Conservation (phyloP, 2,329 filamentous ascomycete genomes). For the Sordariomycetes sp. region DNA sequence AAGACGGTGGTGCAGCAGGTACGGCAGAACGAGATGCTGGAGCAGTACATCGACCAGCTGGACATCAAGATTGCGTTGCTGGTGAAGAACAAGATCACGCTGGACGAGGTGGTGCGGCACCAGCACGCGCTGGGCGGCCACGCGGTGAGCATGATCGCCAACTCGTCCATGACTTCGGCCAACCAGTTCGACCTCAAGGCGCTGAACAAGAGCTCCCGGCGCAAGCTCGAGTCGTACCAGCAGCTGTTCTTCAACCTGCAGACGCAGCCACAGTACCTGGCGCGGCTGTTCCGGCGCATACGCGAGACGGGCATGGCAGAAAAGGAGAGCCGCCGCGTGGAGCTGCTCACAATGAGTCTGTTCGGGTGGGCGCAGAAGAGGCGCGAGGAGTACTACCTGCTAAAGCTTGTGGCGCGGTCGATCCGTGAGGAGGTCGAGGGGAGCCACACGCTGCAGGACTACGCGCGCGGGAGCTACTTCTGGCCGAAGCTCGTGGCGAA, state of each 20-base stretch:
- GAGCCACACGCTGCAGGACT: constrained; percentile 67
- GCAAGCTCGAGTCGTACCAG: constrained; percentile 94
- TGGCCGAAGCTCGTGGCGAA: constrained; percentile 79
- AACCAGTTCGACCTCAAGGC: constrained; percentile 96
- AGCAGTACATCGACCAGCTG: constrained; percentile 96
- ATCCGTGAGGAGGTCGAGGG: constrained; percentile 77
- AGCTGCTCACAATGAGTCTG: constrained; percentile 88
- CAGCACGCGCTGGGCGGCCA: constrained; percentile 93
- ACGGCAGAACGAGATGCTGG: constrained; percentile 89
- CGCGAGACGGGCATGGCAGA: constrained; percentile 78
- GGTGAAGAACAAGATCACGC: constrained; percentile 98
- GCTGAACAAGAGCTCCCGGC: constrained; percentile 89
- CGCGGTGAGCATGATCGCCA: constrained; percentile 73
- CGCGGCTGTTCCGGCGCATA: constrained; percentile 73
- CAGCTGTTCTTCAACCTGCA: constrained; percentile 96
- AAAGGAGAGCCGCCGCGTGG: constrained; percentile 85
- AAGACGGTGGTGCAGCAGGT: constrained; percentile 98
- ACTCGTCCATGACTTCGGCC: constrained; percentile 75
- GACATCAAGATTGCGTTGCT: constrained; percentile 98
- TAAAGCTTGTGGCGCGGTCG: constrained; percentile 77
- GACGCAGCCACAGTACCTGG: constrained; percentile 90
- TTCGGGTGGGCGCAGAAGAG: constrained; percentile 97
- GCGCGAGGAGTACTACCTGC: constrained; percentile 89
- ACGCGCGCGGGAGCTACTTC: constrained; percentile 82
- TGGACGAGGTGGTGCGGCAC: constrained; percentile 94